Conservation (phyloP, 2,329 filamentous ascomycete species). For the Venturia effusa region DNA sequence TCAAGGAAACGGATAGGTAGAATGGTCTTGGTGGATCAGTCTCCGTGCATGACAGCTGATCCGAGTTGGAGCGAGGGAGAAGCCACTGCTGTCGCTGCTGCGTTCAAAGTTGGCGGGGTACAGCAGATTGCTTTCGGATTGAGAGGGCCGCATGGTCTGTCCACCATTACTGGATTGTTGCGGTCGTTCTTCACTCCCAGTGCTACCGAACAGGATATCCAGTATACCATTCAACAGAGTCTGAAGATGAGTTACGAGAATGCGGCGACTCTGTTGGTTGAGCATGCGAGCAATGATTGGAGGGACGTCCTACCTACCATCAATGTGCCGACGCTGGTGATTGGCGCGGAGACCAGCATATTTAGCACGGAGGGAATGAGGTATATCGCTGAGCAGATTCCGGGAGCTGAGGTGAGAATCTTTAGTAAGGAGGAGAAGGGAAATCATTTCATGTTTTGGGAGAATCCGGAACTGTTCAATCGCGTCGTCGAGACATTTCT, state of each 20-base stretch:
- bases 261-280: constrained; percentile 19
- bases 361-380: constrained; percentile 15
- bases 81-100: constrained; percentile 14
- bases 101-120: constrained; percentile 14
- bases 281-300: constrained; percentile 22
- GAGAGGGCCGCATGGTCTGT: constrained; percentile 10
- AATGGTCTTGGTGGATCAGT: constrained; percentile 24
- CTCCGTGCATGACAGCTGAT: constrained; percentile 18
- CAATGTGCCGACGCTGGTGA: constrained; percentile 20
- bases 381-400: constrained; percentile 19
- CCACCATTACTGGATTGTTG: not conserved
- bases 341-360: constrained; percentile 16
- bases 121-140: not conserved
- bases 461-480: constrained; percentile 25
- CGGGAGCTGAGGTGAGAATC: constrained; percentile 16
- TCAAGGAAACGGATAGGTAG: constrained; percentile 16
- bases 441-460: constrained; percentile 25
- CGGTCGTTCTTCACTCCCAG: constrained; percentile 15
- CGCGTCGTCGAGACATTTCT: constrained; percentile 22
- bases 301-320: constrained; percentile 17
- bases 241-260: constrained; percentile 16
- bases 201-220: constrained; percentile 17
- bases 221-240: constrained; percentile 19
- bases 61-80: constrained; percentile 21
- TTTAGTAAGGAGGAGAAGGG: constrained; percentile 23